Percentiles rank a stretch among this genome's conserved stretches.
These are phyloP conservation scores for Kentomonas sorsogonicus DNA, from an alignment of 208 protist genomes.

Conservation along the genomic window DNA sequence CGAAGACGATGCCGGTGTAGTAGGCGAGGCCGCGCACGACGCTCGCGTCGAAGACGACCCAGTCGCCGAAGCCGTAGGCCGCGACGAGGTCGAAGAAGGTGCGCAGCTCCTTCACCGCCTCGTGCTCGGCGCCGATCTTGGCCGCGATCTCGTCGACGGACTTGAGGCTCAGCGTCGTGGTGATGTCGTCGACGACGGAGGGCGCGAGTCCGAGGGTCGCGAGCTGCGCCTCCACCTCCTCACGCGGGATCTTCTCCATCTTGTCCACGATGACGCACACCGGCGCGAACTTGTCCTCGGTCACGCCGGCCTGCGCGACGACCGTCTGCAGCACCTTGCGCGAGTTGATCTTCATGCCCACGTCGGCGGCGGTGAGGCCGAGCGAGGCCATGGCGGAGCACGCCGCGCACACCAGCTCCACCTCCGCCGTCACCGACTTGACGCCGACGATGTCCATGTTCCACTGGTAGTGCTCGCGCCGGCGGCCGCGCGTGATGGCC, in stretches of 20 bases:
- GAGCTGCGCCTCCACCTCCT: constrained; percentile 80
- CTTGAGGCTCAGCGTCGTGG: constrained; percentile 68
- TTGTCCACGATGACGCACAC: constrained; percentile 95
- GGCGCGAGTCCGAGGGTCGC: constrained; percentile 47
- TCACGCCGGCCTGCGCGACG: constrained; percentile 64
- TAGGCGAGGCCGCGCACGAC: constrained; percentile 94
- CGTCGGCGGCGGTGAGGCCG: constrained; percentile 82
- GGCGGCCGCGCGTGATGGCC: constrained; percentile 90
- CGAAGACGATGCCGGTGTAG: constrained; percentile 96
- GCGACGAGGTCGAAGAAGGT: constrained; percentile 81
- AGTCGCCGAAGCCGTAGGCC: constrained; percentile 93
- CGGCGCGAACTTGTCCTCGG: constrained; percentile 75
- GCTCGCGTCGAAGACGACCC: constrained; percentile 90
- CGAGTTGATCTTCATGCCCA: constrained; percentile 92
- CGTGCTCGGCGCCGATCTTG: constrained; percentile 60
- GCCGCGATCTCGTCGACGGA: constrained; percentile 79
- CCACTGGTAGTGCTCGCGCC: constrained; percentile 96
- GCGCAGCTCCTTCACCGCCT: constrained; percentile 78
- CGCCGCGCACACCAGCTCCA: constrained; percentile 89
- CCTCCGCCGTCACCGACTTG: constrained; percentile 84
- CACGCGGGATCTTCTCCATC: constrained; percentile 88
- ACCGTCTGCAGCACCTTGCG: constrained; percentile 89
- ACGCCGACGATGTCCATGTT: constrained; percentile 97
- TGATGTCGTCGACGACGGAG: constrained; percentile 71
- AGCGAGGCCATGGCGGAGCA: constrained; percentile 74